Percentiles rank a stretch among this genome's conserved stretches.
Conservation (phyloP, 345 rosid species). For the Pistacia atlantica region DNA sequence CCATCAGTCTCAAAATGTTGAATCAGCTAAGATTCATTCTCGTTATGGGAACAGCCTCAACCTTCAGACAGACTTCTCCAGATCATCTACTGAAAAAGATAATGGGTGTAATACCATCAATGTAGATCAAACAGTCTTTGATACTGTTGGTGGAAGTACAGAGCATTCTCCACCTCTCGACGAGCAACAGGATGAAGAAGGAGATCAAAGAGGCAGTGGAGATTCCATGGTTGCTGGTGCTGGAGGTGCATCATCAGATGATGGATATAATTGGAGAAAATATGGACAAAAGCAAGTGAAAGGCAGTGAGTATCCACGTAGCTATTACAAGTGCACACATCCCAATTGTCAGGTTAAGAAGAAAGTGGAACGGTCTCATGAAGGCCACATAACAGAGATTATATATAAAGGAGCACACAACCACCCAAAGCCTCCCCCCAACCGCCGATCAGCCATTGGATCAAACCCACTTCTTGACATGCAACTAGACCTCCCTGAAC, state of each 20-base stretch:
- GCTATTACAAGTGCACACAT: slow-evolving; percentile 97
- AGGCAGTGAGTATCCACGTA: slow-evolving; percentile 95
- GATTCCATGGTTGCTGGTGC: slow-evolving; percentile 53
- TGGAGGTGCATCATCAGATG: slow-evolving; percentile 69
- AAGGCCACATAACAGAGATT: slow-evolving; percentile 96
- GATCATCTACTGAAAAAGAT: slow-evolving; percentile 42
- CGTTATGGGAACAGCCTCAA: slow-evolving; percentile 41
- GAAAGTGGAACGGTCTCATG: slow-evolving; percentile 92
- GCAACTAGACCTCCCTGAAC: slow-evolving; percentile 60
- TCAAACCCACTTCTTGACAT: slow-evolving; percentile 47
- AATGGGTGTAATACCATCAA: slow-evolving; percentile 30
- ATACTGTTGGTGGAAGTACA: slow-evolving; percentile 36
- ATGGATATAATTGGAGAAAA: slow-evolving; percentile 96
- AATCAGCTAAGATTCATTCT: slow-evolving; percentile 39
- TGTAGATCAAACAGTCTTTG: slow-evolving; percentile 42
- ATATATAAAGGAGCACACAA: slow-evolving; percentile 93
- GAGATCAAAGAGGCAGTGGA: slow-evolving; percentile 63
- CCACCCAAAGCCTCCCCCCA: slow-evolving; percentile 75
- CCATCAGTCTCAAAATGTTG: slow-evolving; percentile 39
- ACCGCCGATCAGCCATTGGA: slow-evolving; percentile 64
- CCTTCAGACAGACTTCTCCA: slow-evolving; percentile 43
- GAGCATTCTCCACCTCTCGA: slow-evolving; percentile 66
- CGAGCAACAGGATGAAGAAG: slow-evolving; percentile 66
- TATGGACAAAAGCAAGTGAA: slow-evolving; percentile 96
- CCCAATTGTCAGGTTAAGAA: slow-evolving; percentile 86